Evolutionary conservation across 1,284 basidiomycete species (phyloP), one percentile per base, ranked within the genome.

Genomic region (Chalciporus sp.): DNA sequence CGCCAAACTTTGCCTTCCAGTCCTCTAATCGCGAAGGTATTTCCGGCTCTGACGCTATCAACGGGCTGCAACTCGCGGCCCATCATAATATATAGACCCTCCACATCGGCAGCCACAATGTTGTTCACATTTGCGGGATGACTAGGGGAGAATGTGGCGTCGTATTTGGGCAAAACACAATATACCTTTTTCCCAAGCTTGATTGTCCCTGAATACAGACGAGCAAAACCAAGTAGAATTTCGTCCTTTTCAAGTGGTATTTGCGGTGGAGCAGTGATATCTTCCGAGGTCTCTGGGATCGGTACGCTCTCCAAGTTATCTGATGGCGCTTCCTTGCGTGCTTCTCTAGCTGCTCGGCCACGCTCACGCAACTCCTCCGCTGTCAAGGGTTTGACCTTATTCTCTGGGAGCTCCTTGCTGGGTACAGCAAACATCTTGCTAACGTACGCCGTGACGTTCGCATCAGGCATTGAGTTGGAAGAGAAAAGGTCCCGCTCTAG

Each of bases 341-440:
- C 79, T 56, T 84, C 84, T 57, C 86, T 78, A n/a, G 83, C 82
- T 50, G 84, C 82, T 58, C 77, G 77, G 2, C 88, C 92, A 51
- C 81, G 77, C 17, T 80, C 76, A 23, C 94, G 80, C 86, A 97
- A 90, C 69, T 97, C 92, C 33, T 97, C 94, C 0, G 92, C 92
- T 0, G 90, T 93, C 51, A 94, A 67, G 26, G 83, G 77, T 59
- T 79, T 86, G 65, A 86, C 84, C 73, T 90, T 92, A 68, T 89
- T 88, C 64, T 95, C 89, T 0, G 96, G 96, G 29, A 99, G 74
- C 46, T 96, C 92, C 51, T 83, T 84, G 17, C 74, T 76, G 20
- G 85, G 76, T 1, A 98, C 88, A 0, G 95, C 95, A 70, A 99
- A 98, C 96, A 99, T 99, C 72, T 99, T 99, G 78, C 93, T 97